Conservation (phyloP, 352 stramenopile species). For the Halophytophthora batemanensis region DNA sequence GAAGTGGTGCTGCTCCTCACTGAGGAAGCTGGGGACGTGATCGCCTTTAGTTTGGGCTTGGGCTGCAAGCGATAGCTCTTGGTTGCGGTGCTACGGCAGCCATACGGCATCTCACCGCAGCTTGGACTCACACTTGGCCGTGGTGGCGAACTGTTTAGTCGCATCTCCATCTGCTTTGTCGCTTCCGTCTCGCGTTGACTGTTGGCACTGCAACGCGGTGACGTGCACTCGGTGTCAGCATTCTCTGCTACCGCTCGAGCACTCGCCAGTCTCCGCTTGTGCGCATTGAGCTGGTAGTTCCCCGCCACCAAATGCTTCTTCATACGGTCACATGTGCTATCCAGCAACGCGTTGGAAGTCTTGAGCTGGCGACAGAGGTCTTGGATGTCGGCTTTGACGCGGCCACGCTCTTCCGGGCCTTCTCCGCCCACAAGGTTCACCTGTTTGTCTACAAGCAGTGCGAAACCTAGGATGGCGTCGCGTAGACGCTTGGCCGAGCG, state of each 20-base stretch:
- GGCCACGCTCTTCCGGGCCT: constrained; percentile 39
- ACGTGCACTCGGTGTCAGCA: constrained; percentile 18
- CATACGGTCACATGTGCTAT: constrained; percentile 57
- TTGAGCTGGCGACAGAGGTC: constrained; percentile 58
- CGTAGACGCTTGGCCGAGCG: constrained; percentile 53
- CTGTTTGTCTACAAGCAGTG: constrained; percentile 74
- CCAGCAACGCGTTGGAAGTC: constrained; percentile 47
- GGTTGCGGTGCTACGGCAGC: constrained; percentile 12
- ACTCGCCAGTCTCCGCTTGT: constrained; percentile 37
- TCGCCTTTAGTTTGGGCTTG: constrained; percentile 2
- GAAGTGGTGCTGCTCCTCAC: constrained; percentile 7
- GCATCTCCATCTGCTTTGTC: constrained; percentile 11
- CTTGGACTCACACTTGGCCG: constrained; percentile 11
- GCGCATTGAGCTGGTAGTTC: constrained; percentile 49
- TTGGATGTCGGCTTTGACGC: constrained; percentile 59
- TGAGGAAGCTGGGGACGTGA: neutral
- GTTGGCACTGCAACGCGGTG: constrained; percentile 18
- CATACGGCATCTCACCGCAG: constrained; percentile 8
- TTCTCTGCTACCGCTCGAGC: constrained; percentile 23
- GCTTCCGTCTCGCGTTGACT: constrained; percentile 17
- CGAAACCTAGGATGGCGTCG: constrained; percentile 60
- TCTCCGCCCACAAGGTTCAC: constrained; percentile 56
- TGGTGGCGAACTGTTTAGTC: constrained; percentile 23
- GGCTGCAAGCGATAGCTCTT: constrained; percentile 10
- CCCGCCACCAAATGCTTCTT: constrained; percentile 44